phyloP scores from a whole-genome alignment of 768 basidiomycete species.

The Jaapia argillacea region DNA sequence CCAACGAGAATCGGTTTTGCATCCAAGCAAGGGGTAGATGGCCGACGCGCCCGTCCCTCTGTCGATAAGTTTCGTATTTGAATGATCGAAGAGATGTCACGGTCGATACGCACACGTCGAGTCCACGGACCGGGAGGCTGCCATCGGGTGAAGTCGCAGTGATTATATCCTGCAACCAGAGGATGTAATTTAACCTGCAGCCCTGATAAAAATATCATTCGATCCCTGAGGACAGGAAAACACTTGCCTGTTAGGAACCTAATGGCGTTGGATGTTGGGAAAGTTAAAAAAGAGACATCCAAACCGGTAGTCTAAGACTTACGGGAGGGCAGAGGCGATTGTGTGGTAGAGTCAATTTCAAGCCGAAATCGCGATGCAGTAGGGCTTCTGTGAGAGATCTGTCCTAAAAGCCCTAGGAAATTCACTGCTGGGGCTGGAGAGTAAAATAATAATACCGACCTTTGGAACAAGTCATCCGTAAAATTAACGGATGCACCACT shows the following conservation, averaged over 20 bases:
- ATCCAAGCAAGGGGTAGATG: constrained; percentile 78
- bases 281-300: no score
- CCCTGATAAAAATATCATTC: no score
- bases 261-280: no score
- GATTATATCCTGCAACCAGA: constrained; percentile 75
- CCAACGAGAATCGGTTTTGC: constrained; percentile 43
- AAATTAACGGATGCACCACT: no score
- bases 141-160: constrained; percentile 15
- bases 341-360: not conserved
- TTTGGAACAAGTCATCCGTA: not conserved
- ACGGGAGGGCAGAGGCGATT: not conserved
- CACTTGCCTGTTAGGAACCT: no score
- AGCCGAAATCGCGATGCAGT: not conserved
- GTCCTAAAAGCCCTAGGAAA: not conserved
- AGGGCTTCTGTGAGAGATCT: not conserved
- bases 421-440: no score
- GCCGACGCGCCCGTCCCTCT: constrained; percentile 89
- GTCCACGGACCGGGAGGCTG: constrained; percentile 34
- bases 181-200: constrained; percentile 81
- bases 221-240: no score
- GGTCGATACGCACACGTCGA: constrained; percentile 76
- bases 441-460: no score
- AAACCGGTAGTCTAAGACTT: no score
- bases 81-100: no score
- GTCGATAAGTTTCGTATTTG: no score